phyloP scores from a whole-genome alignment of 192 early-diverging fungal species.

The Coemansia sp. region DNA sequence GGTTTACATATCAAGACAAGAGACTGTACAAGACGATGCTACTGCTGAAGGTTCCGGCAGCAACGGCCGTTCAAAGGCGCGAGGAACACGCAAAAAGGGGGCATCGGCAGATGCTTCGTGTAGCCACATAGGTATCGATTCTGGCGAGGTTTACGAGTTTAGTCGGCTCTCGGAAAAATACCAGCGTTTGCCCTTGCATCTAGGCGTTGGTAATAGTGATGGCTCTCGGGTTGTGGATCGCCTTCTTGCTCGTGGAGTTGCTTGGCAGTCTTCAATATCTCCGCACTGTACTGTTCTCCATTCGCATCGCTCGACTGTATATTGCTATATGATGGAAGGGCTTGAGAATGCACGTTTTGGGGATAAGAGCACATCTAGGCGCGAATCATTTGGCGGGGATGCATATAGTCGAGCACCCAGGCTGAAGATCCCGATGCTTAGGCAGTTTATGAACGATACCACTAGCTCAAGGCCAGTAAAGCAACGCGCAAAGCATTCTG shows the following conservation, averaged over 20 bases:
- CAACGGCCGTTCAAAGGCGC: conserved; percentile 11
- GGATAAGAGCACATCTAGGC: not conserved
- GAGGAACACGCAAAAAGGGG: conserved; percentile 9
- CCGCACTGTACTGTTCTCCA: conserved; percentile 26
- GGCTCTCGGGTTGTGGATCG: conserved; percentile 12
- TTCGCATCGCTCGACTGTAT: conserved; percentile 26
- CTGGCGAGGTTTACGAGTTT: conserved; percentile 24
- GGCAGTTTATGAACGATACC: not conserved
- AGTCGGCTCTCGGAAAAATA: conserved; percentile 36
- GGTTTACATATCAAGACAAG: conserved; percentile 33
- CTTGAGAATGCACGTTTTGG: conserved; percentile 41
- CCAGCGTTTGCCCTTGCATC: not conserved
- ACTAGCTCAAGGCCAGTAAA: not conserved
- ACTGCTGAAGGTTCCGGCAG: not conserved
- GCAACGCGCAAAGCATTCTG: not conserved
- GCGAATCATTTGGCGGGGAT: not conserved
- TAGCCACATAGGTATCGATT: conserved; percentile 19
- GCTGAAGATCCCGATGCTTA: not conserved
- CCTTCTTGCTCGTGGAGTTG: conserved; percentile 32
- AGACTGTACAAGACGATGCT: conserved; percentile 12
- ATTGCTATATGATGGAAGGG: conserved; percentile 36
- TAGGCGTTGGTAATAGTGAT: not conserved
- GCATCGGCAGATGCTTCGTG: not conserved
- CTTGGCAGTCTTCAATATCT: conserved; percentile 43
- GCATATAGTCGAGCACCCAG: not conserved